A percentile compares a stretch with the other conserved stretches of the same genome.
phyloP scores from a whole-genome alignment of 78 protist species.

The Dictyostelium firmibasis region DNA sequence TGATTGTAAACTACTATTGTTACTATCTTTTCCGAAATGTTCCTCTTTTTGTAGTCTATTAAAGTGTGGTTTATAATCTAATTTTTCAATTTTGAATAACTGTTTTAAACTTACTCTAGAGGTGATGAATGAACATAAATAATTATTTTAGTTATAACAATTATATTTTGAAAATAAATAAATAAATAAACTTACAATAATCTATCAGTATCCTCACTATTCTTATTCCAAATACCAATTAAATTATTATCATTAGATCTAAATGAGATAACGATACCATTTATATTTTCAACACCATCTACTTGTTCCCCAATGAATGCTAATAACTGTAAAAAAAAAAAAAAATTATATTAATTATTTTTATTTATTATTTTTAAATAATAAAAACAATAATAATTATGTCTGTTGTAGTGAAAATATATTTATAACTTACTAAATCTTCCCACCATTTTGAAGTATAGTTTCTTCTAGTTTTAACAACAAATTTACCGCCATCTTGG shows the following conservation, averaged over 20 bases:
- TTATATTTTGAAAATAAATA: neutral
- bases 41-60: constrained; percentile 44
- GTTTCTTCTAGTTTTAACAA: constrained; percentile 66
- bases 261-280: constrained; percentile 76
- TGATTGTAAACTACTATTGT: neutral
- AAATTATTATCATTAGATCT: constrained; percentile 71
- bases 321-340: constrained; percentile 38
- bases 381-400: too few species aligned
- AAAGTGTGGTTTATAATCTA: constrained; percentile 74
- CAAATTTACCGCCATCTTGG: constrained; percentile 79
- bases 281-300: constrained; percentile 70
- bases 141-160: too few species aligned
- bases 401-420: too few species aligned
- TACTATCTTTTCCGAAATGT: neutral
- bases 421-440: constrained; percentile 75
- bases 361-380: too few species aligned
- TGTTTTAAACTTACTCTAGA: constrained; percentile 35
- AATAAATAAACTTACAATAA: constrained; percentile 23
- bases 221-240: constrained; percentile 80
- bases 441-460: constrained; percentile 83
- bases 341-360: too few species aligned
- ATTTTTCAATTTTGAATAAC: constrained; percentile 63
- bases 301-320: constrained; percentile 82
- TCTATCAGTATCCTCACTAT: constrained; percentile 64
- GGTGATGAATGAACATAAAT: too few species aligned